Conservation (phyloP, 2,329 filamentous ascomycete species). For the Zymoseptoria brevis region DNA sequence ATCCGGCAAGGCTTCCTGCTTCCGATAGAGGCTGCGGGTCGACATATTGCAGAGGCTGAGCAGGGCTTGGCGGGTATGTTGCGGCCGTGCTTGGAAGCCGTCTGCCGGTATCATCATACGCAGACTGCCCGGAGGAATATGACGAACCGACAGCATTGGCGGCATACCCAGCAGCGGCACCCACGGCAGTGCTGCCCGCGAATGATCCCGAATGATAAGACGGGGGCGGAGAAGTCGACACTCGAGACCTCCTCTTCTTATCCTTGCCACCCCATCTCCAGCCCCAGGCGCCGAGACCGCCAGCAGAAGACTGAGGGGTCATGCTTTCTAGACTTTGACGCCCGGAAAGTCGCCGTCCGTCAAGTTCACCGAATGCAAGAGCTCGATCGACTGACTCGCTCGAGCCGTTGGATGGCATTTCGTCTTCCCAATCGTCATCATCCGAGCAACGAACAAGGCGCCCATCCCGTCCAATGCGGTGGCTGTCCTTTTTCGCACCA, state of each 20-base stretch:
- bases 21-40: constrained; percentile 62
- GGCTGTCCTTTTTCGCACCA: constrained; percentile 15
- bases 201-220: constrained; percentile 20
- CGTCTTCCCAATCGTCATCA: constrained; percentile 53
- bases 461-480: constrained; percentile 6
- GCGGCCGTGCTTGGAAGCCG: constrained; percentile 34
- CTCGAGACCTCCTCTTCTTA: constrained; percentile 34
- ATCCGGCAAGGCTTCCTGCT: constrained; percentile 52
- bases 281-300: constrained; percentile 44
- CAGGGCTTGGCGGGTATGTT: constrained; percentile 36
- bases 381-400: constrained; percentile 47
- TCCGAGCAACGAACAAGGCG: constrained; percentile 27
- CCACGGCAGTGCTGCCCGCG: constrained; percentile 37
- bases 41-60: constrained; percentile 52
- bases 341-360: constrained; percentile 28
- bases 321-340: constrained; percentile 46
- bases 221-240: constrained; percentile 9
- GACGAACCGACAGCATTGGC: constrained; percentile 21
- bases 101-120: constrained; percentile 27
- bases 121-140: constrained; percentile 24
- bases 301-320: constrained; percentile 45
- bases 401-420: constrained; percentile 44
- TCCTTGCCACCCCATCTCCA: constrained; percentile 52
- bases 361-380: constrained; percentile 53
- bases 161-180: constrained; percentile 34